phyloP scores from a whole-genome alignment of 2,329 filamentous ascomycete species.

The Sporothrix brasiliensis region DNA sequence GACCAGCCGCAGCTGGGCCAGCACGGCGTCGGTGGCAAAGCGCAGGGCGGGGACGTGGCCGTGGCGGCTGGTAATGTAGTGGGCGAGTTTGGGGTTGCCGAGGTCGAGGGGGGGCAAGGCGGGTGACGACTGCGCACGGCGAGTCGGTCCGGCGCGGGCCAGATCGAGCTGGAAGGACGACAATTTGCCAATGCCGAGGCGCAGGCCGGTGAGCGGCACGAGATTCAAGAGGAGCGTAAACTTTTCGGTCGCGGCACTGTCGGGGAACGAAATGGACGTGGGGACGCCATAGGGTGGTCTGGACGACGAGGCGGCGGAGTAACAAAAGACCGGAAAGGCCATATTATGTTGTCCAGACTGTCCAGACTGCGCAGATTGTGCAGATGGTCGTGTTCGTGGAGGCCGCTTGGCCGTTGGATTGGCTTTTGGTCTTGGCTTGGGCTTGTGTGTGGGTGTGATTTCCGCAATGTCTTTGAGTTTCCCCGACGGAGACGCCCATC shows the following conservation, averaged over 20 bases:
- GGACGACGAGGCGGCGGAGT: background rate
- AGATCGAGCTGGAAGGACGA: slow-evolving; percentile 4
- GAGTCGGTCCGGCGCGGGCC: background rate
- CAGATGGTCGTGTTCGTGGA: background rate
- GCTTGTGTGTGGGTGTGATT: too few relatives aligned
- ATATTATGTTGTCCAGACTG: background rate
- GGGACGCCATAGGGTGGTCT: background rate
- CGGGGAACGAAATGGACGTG: slow-evolving; percentile 1
- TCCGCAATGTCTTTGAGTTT: background rate
- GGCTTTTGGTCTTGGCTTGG: background rate
- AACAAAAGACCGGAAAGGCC: background rate
- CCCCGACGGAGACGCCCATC: background rate
- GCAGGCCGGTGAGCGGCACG: slow-evolving; percentile 1
- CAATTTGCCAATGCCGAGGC: slow-evolving; percentile 15
- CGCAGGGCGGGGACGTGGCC: background rate
- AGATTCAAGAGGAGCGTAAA: slow-evolving; percentile 8
- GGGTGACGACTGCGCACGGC: background rate
- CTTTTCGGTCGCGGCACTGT: slow-evolving; percentile 8
- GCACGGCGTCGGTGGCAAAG: slow-evolving; percentile 20
- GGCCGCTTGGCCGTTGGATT: background rate
- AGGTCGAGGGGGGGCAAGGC: background rate
- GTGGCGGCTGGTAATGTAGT: slow-evolving; percentile 7
- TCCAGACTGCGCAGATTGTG: background rate
- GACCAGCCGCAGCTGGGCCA: slow-evolving; percentile 7
- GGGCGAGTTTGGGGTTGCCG: slow-evolving; percentile 17